Conservation (phyloP, 2,329 filamentous ascomycete genomes). For the Chrysoporthe deuterocubensis region DNA sequence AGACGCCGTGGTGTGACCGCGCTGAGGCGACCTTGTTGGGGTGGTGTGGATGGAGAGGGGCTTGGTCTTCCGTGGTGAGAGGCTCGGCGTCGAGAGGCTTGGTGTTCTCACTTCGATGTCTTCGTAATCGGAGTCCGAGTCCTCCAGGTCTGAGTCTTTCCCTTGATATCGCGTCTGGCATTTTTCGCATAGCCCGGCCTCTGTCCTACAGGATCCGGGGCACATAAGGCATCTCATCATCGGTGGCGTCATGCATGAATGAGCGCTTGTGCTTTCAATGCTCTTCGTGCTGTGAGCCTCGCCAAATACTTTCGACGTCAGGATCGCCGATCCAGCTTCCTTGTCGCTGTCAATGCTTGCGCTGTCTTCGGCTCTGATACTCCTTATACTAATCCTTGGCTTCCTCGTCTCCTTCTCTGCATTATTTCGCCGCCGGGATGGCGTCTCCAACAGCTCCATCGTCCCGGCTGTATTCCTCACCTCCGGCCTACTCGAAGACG, state of each 20-base stretch:
- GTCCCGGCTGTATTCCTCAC: neutral
- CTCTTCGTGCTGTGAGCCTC: neutral
- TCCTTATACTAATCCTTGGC: neutral
- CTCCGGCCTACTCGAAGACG: neutral
- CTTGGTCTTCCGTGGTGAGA: neutral
- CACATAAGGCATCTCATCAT: constrained; percentile 9
- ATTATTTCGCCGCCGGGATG: neutral
- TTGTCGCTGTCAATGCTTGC: neutral
- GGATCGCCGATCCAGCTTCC: neutral
- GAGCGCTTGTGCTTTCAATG: neutral
- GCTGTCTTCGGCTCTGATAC: neutral
- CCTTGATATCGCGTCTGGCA: constrained; percentile 14
- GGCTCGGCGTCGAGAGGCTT: neutral
- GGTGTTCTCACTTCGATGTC: constrained; percentile 8
- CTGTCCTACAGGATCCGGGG: constrained; percentile 5
- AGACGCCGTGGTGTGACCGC: neutral
- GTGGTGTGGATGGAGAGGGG: neutral
- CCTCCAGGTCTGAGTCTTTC: constrained; percentile 2
- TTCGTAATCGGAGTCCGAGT: constrained; percentile 17
- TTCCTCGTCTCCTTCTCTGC: neutral
- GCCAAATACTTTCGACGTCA: neutral
- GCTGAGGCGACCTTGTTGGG: constrained; percentile 1
- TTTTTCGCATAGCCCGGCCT: constrained; percentile 10
- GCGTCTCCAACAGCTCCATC: neutral
- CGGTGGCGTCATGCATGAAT: neutral